Conservation (phyloP, 768 basidiomycete species). For the Hericium rajendrae region DNA sequence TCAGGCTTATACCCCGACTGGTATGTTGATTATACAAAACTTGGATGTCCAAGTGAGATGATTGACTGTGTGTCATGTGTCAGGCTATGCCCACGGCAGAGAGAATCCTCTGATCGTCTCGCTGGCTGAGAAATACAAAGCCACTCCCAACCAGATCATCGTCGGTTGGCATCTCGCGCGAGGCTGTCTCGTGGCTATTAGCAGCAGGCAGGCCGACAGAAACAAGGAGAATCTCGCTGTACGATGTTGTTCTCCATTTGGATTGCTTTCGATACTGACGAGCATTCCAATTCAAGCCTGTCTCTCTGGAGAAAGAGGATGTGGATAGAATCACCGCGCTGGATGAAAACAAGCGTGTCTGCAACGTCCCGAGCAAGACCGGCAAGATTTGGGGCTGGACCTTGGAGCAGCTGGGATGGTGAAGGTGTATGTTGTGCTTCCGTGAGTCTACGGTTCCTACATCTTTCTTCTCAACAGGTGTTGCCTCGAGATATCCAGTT, state of each 20-base stretch:
- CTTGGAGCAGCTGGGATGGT: background rate
- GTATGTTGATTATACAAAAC: conserved; percentile 24
- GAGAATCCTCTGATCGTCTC: background rate
- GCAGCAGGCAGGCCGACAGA: background rate
- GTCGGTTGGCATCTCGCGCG: background rate
- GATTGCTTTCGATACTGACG: background rate
- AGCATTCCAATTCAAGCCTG: background rate
- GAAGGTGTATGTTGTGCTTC: background rate
- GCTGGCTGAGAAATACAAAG: background rate
- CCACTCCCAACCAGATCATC: background rate
- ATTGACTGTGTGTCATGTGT: background rate
- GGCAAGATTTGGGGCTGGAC: background rate
- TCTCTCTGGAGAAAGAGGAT: background rate
- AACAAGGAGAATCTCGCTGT: background rate
- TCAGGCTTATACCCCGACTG: conserved; percentile 77
- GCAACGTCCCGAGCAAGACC: background rate
- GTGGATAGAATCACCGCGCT: background rate
- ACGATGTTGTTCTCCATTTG: background rate
- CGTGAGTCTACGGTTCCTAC: too few species aligned
- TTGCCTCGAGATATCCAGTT: too few species aligned
- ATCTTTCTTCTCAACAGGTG: too few species aligned
- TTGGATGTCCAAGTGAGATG: background rate
- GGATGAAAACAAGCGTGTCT: background rate
- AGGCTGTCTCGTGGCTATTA: background rate
- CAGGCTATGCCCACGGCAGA: background rate